Evolutionary conservation across 805 yeast species (phyloP).

Genomic region (Naumovozyma castellii): DNA sequence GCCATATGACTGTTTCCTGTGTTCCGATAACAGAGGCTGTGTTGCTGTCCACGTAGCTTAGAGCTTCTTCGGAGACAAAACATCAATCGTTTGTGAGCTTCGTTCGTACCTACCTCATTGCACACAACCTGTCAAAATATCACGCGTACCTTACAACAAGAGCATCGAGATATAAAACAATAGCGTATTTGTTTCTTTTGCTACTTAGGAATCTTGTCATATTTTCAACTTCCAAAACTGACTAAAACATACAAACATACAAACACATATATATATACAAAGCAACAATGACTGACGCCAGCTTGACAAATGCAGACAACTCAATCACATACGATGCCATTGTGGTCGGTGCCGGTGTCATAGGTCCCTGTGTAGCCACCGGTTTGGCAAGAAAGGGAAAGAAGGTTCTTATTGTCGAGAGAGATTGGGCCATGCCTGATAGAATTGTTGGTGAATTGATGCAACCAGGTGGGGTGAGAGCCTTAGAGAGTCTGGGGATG

Average conservation of each 20-base stretch:
- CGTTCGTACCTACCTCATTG: not conserved
- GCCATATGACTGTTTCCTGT: no score
- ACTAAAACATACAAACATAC: no score
- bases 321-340: conserved; percentile 58
- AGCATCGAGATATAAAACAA: not conserved
- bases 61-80: no score
- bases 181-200: not conserved
- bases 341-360: conserved; percentile 97
- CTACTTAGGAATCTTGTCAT: no score
- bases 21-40: not conserved
- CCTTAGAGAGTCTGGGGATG: conserved; percentile 77
- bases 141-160: no score
- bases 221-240: no score
- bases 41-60: not conserved
- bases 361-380: conserved; percentile 89
- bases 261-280: no score
- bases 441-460: conserved; percentile 94
- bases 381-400: conserved; percentile 87
- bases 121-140: no score
- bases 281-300: not conserved
- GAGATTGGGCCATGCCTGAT: conserved; percentile 89
- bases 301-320: conserved; percentile 23
- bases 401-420: conserved; percentile 61
- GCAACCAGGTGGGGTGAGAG: conserved; percentile 94
- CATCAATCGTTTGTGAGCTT: not conserved